Percentiles rank a stretch among this genome's conserved stretches.
Conservation (phyloP, 768 basidiomycete genomes). For the Podaxis carcinomalis region DNA sequence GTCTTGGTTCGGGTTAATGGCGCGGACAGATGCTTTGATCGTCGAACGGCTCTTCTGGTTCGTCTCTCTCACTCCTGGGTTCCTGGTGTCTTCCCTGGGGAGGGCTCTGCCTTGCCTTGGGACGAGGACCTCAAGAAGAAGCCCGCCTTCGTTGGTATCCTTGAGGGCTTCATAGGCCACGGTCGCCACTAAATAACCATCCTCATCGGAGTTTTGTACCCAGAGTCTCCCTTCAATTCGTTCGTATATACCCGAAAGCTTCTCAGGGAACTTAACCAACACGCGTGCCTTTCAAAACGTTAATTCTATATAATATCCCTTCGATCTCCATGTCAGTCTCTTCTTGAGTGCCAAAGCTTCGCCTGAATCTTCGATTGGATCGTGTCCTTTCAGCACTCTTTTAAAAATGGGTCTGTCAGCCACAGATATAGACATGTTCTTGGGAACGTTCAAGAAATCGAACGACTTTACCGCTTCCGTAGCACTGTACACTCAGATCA, state of each 20-base stretch:
- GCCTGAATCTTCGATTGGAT: no score
- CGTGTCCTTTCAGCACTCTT: no score
- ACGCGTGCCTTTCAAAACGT: background rate
- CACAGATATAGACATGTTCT: no score
- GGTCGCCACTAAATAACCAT: background rate
- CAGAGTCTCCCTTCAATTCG: background rate
- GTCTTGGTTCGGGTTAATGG: no score
- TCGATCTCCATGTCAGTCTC: no score
- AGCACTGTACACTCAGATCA: no score
- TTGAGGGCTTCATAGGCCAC: background rate
- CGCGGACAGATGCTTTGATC: no score
- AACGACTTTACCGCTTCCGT: background rate
- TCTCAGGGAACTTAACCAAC: background rate
- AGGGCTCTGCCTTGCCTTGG: constrained; percentile 35
- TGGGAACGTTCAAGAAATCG: background rate
- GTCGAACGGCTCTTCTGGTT: no score
- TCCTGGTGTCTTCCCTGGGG: constrained; percentile 26
- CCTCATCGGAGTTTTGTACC: background rate
- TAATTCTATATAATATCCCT: background rate
- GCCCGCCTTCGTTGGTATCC: background rate
- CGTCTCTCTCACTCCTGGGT: no score
- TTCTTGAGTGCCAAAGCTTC: no score
- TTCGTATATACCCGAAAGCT: background rate
- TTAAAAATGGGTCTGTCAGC: no score
- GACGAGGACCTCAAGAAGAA: constrained; percentile 18